These are phyloP conservation scores for Debaryomyces robertsiae DNA, from an alignment of 1,139 yeast species.

Conservation along the genomic window DNA sequence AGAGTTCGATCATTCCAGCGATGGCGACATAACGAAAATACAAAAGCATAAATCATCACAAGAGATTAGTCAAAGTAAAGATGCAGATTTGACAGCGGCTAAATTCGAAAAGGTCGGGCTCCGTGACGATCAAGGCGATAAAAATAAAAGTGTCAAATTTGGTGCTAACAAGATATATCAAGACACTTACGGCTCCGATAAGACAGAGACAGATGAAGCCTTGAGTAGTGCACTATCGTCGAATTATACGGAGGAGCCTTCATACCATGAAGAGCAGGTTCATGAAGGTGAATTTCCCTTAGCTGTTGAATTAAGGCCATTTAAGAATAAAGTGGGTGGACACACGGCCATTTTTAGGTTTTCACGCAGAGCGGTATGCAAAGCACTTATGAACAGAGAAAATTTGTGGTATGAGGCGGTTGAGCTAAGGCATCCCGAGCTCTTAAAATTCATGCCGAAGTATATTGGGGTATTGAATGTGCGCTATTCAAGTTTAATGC, in stretches of 20 bases:
- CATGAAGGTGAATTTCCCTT: constrained; percentile 45
- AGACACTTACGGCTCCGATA: background rate
- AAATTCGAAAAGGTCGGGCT: constrained; percentile 1
- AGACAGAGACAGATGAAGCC: background rate
- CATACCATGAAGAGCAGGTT: constrained; percentile 2
- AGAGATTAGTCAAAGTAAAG: constrained; percentile 10
- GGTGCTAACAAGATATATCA: constrained; percentile 5
- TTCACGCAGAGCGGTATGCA: constrained; percentile 92
- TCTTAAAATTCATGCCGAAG: constrained; percentile 84
- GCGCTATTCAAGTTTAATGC: constrained; percentile 61
- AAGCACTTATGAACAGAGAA: constrained; percentile 87
- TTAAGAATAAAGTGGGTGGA: constrained; percentile 93
- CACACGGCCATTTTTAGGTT: constrained; percentile 96
- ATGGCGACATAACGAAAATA: constrained; percentile 36
- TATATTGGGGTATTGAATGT: constrained; percentile 94
- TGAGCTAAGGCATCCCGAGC: constrained; percentile 73
- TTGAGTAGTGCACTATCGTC: background rate
- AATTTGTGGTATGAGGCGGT: constrained; percentile 89
- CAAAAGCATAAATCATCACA: constrained; percentile 12
- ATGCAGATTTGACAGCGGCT: constrained; percentile 3
- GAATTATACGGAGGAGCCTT: background rate
- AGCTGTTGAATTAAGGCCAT: constrained; percentile 85
- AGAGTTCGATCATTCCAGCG: constrained; percentile 36
- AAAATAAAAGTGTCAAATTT: constrained; percentile 10
- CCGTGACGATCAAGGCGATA: background rate